These are phyloP conservation scores for Penicillium waksmanii DNA, from an alignment of 495 filamentous ascomycete genomes.

Conservation along the genomic window DNA sequence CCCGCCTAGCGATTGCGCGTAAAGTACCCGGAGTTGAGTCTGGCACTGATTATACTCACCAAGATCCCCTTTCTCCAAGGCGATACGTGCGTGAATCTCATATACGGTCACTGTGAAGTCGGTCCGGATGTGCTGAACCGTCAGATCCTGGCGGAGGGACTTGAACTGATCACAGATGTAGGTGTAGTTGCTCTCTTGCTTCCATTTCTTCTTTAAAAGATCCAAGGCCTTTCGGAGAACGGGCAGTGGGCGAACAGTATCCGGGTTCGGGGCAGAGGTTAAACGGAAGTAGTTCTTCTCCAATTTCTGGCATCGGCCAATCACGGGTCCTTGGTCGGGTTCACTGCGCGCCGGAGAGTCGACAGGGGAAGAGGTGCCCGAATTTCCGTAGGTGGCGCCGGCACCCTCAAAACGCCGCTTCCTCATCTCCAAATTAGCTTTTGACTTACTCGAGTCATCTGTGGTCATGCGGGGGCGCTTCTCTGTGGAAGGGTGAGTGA, in stretches of 20 bases:
- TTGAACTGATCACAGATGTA: conserved; percentile 99
- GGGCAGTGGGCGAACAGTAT: conserved; percentile 81
- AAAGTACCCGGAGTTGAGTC: conserved; percentile 91
- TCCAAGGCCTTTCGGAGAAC: conserved; percentile 84
- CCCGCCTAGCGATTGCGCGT: conserved; percentile 82
- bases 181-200: conserved; percentile 86
- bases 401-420: conserved; percentile 81
- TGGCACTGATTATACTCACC: conserved; percentile 99
- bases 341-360: conserved; percentile 62
- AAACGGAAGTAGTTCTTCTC: conserved; percentile 95
- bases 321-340: conserved; percentile 72
- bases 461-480: conserved; percentile 62
- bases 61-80: conserved; percentile 96
- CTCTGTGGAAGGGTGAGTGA: conserved; percentile 63
- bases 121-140: conserved; percentile 94
- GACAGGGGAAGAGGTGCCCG: conserved; percentile 53
- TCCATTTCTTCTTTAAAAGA: conserved; percentile 92
- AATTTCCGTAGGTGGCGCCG: conserved; percentile 50
- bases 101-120: conserved; percentile 95
- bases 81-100: conserved; percentile 97
- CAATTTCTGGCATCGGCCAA: conserved; percentile 80
- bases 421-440: conserved; percentile 85
- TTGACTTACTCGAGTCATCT: conserved; percentile 77
- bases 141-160: conserved; percentile 95
- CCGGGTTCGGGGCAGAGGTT: conserved; percentile 83